Percentiles rank a stretch among this genome's conserved stretches.
Conservation (phyloP, 352 stramenopile species). For the Pythium pyrilobum region DNA sequence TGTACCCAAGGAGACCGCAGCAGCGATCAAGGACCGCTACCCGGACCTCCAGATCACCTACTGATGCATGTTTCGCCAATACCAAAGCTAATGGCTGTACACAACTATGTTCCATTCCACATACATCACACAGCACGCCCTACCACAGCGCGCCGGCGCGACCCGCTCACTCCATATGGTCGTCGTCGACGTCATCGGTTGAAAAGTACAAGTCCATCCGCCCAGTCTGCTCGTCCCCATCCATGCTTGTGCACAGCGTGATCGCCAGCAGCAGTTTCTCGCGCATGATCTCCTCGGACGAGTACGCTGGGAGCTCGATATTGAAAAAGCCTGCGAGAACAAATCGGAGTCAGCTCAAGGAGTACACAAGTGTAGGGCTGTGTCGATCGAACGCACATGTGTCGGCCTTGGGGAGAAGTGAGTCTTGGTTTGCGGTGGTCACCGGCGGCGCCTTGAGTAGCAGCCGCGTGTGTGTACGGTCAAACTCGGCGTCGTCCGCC, state of each 20-base stretch:
- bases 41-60: conserved; percentile 53
- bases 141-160: too few relatives aligned
- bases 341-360: not conserved
- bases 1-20: conserved; percentile 78
- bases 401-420: conserved; percentile 65
- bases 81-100: too few relatives aligned
- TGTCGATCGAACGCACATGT: conserved; percentile 68
- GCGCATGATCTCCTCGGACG: conserved; percentile 56
- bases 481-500: conserved; percentile 73
- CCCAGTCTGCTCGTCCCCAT: conserved; percentile 67
- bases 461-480: conserved; percentile 65
- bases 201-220: conserved; percentile 71
- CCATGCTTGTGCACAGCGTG: conserved; percentile 77
- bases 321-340: conserved; percentile 66
- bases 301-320: conserved; percentile 77
- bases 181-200: conserved; percentile 51
- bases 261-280: conserved; percentile 70
- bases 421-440: conserved; percentile 36
- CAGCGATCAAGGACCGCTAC: conserved; percentile 69
- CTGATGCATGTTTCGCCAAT: too few relatives aligned
- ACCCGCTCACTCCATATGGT: conserved; percentile 40
- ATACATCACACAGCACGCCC: not conserved
- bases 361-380: too few relatives aligned
- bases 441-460: conserved; percentile 60
- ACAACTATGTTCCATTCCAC: not conserved